Base-by-base conservation (phyloP, 2,329 filamentous ascomycete species). In the Biscogniauxia sp. region DNA sequence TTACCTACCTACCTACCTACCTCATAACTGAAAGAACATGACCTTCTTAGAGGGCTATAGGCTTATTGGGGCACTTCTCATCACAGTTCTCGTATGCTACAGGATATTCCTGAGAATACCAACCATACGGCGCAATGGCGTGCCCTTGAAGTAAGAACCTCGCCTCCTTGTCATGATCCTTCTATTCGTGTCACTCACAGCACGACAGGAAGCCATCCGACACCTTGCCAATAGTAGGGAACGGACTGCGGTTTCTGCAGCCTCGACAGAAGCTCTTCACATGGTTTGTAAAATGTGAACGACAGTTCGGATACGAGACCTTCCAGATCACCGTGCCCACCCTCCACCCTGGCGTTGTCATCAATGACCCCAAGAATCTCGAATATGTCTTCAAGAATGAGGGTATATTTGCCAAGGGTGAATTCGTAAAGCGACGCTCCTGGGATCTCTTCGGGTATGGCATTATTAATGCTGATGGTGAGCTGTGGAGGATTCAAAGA, bases 391-490 rank as follows among this genome's bases (percentile, higher is more conserved):
- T 88, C 66, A 85, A 82, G 69, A 80, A 87, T 61, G 85, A 88
- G 68, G 80, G 78, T 11, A 71, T 84, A 13, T 88, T 89, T 67
- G 77, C 80, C 53, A 89, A 89, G 68, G 87, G 87, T 15, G 76
- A 79, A 1, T 88, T 89, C 63, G 84, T 89, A 68, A 86, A 84
- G 64, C 74, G 75, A 19, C 79, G 85, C 45, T 83, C 85, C 0
- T 83, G 82, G 79, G 86, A 88, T 68, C 74, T 89, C 0, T 89
- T 89, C 62, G 87, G 82, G 74, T 72, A 86, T 64, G 87, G 87
- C 25, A 89, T 89, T 65, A 88, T 89, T 73, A 89, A 89, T 65
- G 82, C 82, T 25, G 86, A 88, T 62, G 87, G 87, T 50, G 83
- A 87, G 20, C 69, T 86, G 23, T 89, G 87, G 86, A 83, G 79